Evolutionary conservation across 1,139 yeast genomes (phyloP).

Genomic region (Saccharomyces hybrid): DNA sequence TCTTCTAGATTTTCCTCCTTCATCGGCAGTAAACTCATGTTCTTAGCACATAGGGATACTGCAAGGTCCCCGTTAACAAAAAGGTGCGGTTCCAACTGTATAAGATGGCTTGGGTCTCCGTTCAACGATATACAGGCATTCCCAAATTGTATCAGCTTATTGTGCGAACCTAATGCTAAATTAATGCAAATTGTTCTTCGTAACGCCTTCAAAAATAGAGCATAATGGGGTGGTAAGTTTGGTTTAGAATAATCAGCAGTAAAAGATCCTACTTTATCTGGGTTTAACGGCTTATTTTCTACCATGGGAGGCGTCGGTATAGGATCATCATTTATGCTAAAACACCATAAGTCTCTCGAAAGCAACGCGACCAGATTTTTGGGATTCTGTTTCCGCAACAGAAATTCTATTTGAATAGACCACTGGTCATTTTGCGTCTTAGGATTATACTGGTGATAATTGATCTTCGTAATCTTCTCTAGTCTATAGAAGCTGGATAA

Average conservation of each 20-base stretch:
- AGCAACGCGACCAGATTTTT: slow-evolving; percentile 49
- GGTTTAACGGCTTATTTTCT: slow-evolving; percentile 7
- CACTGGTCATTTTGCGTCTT: slow-evolving; percentile 33
- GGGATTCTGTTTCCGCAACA: slow-evolving; percentile 45
- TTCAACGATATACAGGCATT: slow-evolving; percentile 38
- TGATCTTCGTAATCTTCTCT: slow-evolving; percentile 24
- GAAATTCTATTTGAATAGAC: slow-evolving; percentile 53
- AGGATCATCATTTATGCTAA: slow-evolving; percentile 37
- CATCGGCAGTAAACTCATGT: slow-evolving; percentile 24
- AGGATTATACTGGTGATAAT: slow-evolving; percentile 29
- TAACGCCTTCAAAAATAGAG: slow-evolving; percentile 54
- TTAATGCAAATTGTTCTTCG: slow-evolving; percentile 46
- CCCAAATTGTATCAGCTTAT: slow-evolving; percentile 44
- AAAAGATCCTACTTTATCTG: slow-evolving; percentile 28
- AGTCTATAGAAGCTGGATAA: slow-evolving; percentile 27
- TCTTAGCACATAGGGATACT: slow-evolving; percentile 30
- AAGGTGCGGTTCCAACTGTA: slow-evolving; percentile 51
- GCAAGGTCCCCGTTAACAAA: slow-evolving; percentile 48
- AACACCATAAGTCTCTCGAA: slow-evolving; percentile 56
- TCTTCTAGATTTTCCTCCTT: slow-evolving; percentile 17
- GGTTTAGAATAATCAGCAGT: slow-evolving; percentile 33
- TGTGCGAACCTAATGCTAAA: slow-evolving; percentile 34
- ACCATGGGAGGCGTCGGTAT: slow-evolving; percentile 20
- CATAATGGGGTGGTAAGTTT: slow-evolving; percentile 41
- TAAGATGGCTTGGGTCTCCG: slow-evolving; percentile 22